Percentiles rank a stretch among this genome's conserved stretches.
phyloP scores from a whole-genome alignment of 2,329 filamentous ascomycete species.

The Claviceps cyperi region DNA sequence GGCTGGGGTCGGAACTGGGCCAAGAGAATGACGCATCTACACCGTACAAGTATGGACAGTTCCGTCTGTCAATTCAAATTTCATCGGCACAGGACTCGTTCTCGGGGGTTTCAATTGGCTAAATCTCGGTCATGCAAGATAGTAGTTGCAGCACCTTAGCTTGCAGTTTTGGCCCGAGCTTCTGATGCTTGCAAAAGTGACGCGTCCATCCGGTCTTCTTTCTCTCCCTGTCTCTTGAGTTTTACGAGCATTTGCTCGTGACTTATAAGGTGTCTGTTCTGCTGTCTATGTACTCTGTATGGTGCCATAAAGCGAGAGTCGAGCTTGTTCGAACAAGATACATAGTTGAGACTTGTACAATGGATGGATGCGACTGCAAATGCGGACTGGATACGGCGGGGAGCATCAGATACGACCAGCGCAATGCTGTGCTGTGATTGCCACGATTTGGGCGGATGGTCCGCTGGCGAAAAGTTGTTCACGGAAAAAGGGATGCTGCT shows the following conservation, averaged over 20 bases:
- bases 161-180: neutral
- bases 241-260: neutral
- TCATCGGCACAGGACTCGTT: neutral
- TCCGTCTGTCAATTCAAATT: too few species aligned
- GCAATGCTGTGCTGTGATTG: neutral
- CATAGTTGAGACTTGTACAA: neutral
- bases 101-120: neutral
- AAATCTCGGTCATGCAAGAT: neutral
- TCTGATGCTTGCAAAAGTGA: neutral
- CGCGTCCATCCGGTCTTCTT: neutral
- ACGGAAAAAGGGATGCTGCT: neutral
- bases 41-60: too few species aligned
- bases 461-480: neutral
- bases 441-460: neutral
- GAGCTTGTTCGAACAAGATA: neutral
- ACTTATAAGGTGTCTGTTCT: neutral
- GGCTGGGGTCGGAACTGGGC: too few species aligned
- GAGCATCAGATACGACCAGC: neutral
- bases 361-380: neutral
- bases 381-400: neutral
- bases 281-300: neutral
- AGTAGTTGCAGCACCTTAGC: neutral
- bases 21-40: too few species aligned
- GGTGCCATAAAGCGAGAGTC: constrained; percentile 1
- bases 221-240: too few species aligned